Conservation (phyloP, 2,329 filamentous ascomycete genomes). For the Colletotrichum liaoningense region DNA sequence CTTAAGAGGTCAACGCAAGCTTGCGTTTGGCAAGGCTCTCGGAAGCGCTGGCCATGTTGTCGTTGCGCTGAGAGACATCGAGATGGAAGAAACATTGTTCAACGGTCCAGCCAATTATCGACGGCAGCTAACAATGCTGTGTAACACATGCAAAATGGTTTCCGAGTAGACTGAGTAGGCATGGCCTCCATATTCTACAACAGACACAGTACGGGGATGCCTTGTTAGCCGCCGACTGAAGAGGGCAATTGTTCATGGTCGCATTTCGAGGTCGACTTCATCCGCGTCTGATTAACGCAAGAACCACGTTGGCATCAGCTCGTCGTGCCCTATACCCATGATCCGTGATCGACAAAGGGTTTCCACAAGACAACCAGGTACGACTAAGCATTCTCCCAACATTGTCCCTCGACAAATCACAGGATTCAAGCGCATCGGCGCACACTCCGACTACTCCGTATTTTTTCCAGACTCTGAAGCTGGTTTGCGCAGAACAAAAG, state of each 20-base stretch:
- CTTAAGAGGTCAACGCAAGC: neutral
- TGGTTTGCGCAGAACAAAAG: conserved; percentile 12
- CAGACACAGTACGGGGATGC: neutral
- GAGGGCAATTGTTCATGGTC: neutral
- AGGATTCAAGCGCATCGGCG: conserved; percentile 8
- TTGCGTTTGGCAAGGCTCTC: neutral
- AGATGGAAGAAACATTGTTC: neutral
- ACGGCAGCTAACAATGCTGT: neutral
- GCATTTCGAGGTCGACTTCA: conserved; percentile 3
- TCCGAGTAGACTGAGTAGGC: neutral
- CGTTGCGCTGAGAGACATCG: neutral
- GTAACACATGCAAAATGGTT: neutral
- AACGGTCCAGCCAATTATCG: neutral
- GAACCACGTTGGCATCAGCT: conserved; percentile 12
- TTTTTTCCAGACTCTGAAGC: neutral
- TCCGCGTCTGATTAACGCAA: conserved; percentile 29
- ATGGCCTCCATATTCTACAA: neutral
- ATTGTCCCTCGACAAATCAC: conserved; percentile 7
- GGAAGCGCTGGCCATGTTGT: neutral
- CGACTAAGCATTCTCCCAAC: neutral
- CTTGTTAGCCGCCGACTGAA: neutral
- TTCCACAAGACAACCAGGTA: neutral
- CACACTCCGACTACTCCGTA: conserved; percentile 18
- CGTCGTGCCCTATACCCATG: conserved; percentile 9
- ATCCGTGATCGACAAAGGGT: conserved; percentile 20